Evolutionary conservation across 306 rosid species (phyloP).

Genomic region (Quercus berberidifolia): DNA sequence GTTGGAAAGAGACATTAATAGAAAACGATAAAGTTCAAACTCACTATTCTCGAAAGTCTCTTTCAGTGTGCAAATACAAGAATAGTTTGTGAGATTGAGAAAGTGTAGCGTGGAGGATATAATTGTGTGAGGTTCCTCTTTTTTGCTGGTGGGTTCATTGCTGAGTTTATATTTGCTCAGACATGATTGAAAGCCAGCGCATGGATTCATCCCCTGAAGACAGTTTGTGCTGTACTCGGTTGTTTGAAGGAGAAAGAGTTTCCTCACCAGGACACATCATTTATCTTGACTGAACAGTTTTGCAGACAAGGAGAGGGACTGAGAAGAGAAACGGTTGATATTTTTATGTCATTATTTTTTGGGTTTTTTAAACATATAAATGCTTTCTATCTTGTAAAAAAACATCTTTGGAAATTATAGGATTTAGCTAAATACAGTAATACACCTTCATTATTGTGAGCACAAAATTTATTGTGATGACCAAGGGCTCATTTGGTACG

Average conservation of each 20-base stretch:
- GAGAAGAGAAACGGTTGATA: background rate
- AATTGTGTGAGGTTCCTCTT: constrained; percentile 11
- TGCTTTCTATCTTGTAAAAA: background rate
- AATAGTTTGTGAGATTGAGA: constrained; percentile 1
- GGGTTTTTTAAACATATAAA: background rate
- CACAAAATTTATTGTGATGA: background rate
- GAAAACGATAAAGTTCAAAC: background rate
- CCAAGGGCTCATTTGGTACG: fast-evolving
- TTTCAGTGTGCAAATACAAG: background rate
- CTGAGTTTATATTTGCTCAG: constrained; percentile 13
- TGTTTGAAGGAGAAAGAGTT: constrained; percentile 32
- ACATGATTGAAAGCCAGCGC: constrained; percentile 47
- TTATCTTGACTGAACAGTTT: constrained; percentile 31
- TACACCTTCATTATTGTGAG: background rate
- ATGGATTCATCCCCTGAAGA: constrained; percentile 68
- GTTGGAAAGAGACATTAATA: background rate
- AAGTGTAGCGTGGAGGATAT: constrained; percentile 6
- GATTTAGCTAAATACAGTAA: background rate
- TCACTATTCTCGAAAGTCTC: background rate
- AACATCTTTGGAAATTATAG: background rate
- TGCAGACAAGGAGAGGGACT: constrained; percentile 30
- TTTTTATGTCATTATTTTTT: constrained; percentile 1
- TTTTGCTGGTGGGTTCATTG: constrained; percentile 18
- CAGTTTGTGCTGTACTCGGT: constrained; percentile 39
- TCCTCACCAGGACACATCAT: constrained; percentile 25